These are phyloP conservation scores for Hyphopichia khmerensis DNA, from an alignment of 1,139 yeast species.

Conservation along the genomic window DNA sequence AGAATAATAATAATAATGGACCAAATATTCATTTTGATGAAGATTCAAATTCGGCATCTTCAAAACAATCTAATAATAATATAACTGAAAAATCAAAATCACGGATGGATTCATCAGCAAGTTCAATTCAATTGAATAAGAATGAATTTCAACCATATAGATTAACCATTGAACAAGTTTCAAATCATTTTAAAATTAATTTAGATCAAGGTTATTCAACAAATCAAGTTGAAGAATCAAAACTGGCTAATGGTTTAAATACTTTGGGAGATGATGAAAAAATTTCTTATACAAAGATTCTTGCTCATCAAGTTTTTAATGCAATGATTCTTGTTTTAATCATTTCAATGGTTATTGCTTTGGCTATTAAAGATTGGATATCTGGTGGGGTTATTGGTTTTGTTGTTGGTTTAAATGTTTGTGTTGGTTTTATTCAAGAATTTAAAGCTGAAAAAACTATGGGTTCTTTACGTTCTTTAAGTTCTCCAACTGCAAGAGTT, in stretches of 20 bases:
- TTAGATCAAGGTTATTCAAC: conserved; percentile 44
- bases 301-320: conserved; percentile 37
- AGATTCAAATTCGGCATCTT: conserved; percentile 9
- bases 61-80: background rate
- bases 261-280: conserved; percentile 27
- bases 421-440: conserved; percentile 35
- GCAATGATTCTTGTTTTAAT: conserved; percentile 38
- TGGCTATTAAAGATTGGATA: conserved; percentile 32
- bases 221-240: conserved; percentile 23
- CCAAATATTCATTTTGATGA: conserved; percentile 5
- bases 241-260: conserved; percentile 21
- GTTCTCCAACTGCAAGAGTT: conserved; percentile 39
- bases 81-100: background rate
- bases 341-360: conserved; percentile 34
- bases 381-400: conserved; percentile 28
- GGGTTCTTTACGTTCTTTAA: conserved; percentile 33
- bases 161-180: conserved; percentile 23
- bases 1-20: background rate
- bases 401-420: conserved; percentile 31
- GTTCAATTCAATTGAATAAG: background rate
- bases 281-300: conserved; percentile 32
- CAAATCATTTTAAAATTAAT: conserved; percentile 32
- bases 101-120: conserved; percentile 1
- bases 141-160: conserved; percentile 22
- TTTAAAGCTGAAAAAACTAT: conserved; percentile 39